Evolutionary conservation across 2,329 filamentous ascomycete genomes (phyloP).

Genomic region (Epichloe sylvatica): DNA sequence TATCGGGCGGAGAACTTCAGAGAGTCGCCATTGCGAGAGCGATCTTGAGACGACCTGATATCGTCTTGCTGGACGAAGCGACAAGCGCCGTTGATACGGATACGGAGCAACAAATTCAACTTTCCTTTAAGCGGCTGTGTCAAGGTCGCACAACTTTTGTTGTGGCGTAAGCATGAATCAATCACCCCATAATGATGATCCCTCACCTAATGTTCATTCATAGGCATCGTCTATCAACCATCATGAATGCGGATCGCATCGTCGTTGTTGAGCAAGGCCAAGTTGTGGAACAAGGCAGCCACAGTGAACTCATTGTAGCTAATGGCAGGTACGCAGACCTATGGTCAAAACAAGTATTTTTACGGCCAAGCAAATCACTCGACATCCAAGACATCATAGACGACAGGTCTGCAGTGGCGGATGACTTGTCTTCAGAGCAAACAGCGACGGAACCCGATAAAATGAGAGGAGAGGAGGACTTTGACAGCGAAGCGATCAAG

Average conservation of each 20-base stretch:
- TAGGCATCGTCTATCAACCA: constrained; percentile 55
- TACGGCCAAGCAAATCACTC: constrained; percentile 30
- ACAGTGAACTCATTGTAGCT: constrained; percentile 42
- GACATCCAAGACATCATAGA: constrained; percentile 4
- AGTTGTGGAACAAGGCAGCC: constrained; percentile 49
- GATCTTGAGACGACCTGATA: constrained; percentile 58
- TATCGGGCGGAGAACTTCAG: constrained; percentile 54
- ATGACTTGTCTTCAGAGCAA: constrained; percentile 24
- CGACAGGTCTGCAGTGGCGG: constrained; percentile 16
- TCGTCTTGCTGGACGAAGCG: constrained; percentile 66
- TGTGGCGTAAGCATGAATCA: constrained; percentile 37
- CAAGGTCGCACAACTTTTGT: constrained; percentile 52
- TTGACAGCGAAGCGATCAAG: constrained; percentile 13
- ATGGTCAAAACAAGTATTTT: constrained; percentile 50
- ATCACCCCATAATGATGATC: no score
- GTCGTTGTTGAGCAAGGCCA: constrained; percentile 50
- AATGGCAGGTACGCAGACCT: constrained; percentile 49
- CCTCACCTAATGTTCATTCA: constrained; percentile 5
- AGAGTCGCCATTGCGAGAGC: constrained; percentile 56
- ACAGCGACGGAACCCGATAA: constrained; percentile 22
- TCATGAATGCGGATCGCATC: constrained; percentile 55
- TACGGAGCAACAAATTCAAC: constrained; percentile 53
- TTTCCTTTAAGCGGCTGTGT: constrained; percentile 44
- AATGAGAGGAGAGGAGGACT: constrained; percentile 8
- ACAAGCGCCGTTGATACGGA: constrained; percentile 64